Conservation (phyloP, 176 grass and related monocot species). For the Poa pratensis region DNA sequence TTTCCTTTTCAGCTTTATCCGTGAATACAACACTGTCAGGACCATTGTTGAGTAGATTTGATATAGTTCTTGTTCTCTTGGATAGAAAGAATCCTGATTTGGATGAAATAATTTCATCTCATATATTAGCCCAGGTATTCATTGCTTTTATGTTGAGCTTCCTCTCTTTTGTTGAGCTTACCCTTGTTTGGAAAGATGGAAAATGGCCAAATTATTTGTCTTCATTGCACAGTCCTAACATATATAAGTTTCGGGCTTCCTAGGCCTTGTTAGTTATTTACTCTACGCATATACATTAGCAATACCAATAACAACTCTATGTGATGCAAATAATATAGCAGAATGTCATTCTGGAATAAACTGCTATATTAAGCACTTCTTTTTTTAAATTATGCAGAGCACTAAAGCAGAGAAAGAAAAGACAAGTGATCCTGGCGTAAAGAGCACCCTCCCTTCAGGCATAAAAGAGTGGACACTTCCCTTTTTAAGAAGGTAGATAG, state of each 20-base stretch:
- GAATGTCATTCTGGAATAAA: not conserved
- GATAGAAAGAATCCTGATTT: slow-evolving; percentile 65
- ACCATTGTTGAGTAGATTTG: slow-evolving; percentile 95
- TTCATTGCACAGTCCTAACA: not conserved
- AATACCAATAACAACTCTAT: not conserved
- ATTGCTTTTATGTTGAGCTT: slow-evolving; percentile 10
- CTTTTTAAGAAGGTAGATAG: slow-evolving; percentile 54
- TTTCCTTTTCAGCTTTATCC: slow-evolving; percentile 73
- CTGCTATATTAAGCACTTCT: not conserved
- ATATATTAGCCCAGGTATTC: slow-evolving; percentile 81
- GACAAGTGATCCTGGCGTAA: slow-evolving; percentile 22
- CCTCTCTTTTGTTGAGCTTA: slow-evolving; percentile 10
- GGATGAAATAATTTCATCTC: slow-evolving; percentile 86
- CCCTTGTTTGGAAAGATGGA: slow-evolving; percentile 10
- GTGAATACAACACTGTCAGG: slow-evolving; percentile 97
- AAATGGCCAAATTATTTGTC: not conserved
- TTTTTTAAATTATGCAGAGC: slow-evolving; percentile 58
- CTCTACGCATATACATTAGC: not conserved
- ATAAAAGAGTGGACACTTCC: slow-evolving; percentile 59
- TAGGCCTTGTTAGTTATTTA: not conserved
- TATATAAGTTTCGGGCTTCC: not conserved
- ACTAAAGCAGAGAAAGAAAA: slow-evolving; percentile 50
- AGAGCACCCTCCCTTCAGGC: not conserved
- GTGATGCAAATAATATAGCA: slow-evolving; percentile 12
- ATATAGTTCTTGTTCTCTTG: slow-evolving; percentile 94